These are phyloP conservation scores for Xylaria castorea DNA, from an alignment of 495 filamentous ascomycete species.

Conservation along the genomic window DNA sequence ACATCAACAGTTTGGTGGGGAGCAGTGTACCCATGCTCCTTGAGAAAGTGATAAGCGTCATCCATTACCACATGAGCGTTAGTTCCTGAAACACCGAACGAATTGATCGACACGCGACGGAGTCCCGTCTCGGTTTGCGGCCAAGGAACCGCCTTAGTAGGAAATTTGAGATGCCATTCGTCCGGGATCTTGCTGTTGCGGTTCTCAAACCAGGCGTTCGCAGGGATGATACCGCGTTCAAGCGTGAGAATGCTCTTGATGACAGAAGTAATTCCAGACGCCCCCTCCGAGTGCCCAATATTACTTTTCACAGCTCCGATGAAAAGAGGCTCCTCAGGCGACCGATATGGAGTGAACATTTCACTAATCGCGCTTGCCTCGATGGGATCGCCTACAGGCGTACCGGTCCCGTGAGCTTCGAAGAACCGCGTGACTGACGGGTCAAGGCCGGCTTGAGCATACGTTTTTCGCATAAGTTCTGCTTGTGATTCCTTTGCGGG, in stretches of 20 bases:
- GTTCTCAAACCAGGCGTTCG: constrained; percentile 48
- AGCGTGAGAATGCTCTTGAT: constrained; percentile 56
- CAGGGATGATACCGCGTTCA: constrained; percentile 50
- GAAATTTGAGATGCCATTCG: constrained; percentile 33
- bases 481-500: not conserved
- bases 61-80: constrained; percentile 66
- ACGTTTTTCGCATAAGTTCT: not conserved
- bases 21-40: not conserved
- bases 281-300: constrained; percentile 58
- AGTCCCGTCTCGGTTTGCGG: constrained; percentile 31
- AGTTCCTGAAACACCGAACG: constrained; percentile 60
- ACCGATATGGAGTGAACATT: constrained; percentile 32
- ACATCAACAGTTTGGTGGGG: not conserved
- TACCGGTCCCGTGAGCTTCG: constrained; percentile 57
- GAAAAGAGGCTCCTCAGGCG: constrained; percentile 38
- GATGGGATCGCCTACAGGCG: constrained; percentile 55
- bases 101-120: constrained; percentile 54
- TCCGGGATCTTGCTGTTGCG: constrained; percentile 47
- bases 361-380: constrained; percentile 45
- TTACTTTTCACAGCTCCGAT: constrained; percentile 60
- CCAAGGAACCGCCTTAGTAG: constrained; percentile 28
- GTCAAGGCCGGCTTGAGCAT: constrained; percentile 49
- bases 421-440: constrained; percentile 25
- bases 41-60: constrained; percentile 26
- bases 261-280: constrained; percentile 52